phyloP scores from a whole-genome alignment of 2,329 filamentous ascomycete genomes.

The Diplodia scrobiculata region DNA sequence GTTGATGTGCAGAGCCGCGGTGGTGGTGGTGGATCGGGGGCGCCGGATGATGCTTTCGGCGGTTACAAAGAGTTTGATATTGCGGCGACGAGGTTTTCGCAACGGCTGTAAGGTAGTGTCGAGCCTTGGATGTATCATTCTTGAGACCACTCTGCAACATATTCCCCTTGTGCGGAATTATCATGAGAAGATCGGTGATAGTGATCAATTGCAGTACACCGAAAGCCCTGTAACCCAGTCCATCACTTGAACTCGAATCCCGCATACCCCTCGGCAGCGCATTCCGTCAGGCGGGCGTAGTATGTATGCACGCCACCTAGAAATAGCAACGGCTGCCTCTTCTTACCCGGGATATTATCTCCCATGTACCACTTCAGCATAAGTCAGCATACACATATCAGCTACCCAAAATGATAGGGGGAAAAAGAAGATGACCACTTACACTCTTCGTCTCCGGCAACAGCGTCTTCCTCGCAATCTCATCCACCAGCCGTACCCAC shows the following conservation, averaged over 20 bases:
- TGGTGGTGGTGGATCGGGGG: too few species aligned
- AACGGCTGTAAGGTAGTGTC: not conserved
- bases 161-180: too few species aligned
- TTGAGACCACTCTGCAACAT: too few species aligned
- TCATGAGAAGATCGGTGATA: too few species aligned
- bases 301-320: slow-evolving; percentile 41
- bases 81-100: not conserved
- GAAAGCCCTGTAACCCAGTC: too few species aligned
- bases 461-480: slow-evolving; percentile 51
- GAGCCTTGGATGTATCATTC: too few species aligned
- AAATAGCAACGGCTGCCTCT: slow-evolving; percentile 56
- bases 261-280: slow-evolving; percentile 31
- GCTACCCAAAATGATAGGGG: too few species aligned
- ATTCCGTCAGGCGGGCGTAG: slow-evolving; percentile 33
- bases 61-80: not conserved
- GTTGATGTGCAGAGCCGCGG: not conserved
- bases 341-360: slow-evolving; percentile 58
- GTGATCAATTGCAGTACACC: too few species aligned
- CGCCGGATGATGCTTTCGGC: not conserved
- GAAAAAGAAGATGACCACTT: slow-evolving; percentile 19
- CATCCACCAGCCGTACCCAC: slow-evolving; percentile 57
- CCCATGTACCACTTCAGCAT: slow-evolving; percentile 56
- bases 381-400: slow-evolving; percentile 6
- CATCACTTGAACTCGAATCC: slow-evolving; percentile 32
- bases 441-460: slow-evolving; percentile 53